Evolutionary conservation across 2,329 filamentous ascomycete genomes (phyloP), one percentile per base, ranked within the genome.

Genomic region (Colletotrichum sp.): DNA sequence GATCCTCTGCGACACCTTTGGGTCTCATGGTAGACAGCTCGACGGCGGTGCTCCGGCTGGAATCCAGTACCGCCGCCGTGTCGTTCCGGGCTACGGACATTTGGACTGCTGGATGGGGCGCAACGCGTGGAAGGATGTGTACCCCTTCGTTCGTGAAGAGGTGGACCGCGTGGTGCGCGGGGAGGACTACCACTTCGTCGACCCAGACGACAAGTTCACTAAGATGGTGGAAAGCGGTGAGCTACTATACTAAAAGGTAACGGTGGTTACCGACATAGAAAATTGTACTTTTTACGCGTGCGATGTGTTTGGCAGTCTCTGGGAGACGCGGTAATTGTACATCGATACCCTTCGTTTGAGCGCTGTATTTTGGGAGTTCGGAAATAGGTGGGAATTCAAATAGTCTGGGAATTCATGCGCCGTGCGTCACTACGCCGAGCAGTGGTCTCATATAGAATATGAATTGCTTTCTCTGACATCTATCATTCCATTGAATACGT

Each of bases 81-180:
- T 92, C 6, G 85, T 93, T 7, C 87, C 88, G 2, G 89, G 89
- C 16, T 92, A 92, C 80, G 90, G 91, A 4, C 91, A 93, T 80
- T 82, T 92, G 52, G 91, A 93, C 84, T 89, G 88, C 79, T 92
- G 90, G 90, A 92, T 92, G 89, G 90, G 91, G 6, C 85, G 88
- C 59, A 87, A 90, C 71, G 89, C 90, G 5, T 91, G 88, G 86
- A 88, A 85, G 80, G 91, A 93, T 79, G 89, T 93, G 32, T 93
- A 88, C 79, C 91, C 91, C 0, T 85, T 90, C 67, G 85, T 93
- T 11, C 81, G 87, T 34, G 86, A 89, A 79, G 89, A 91, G 81
- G 84, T 91, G 2, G 90, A 92, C 78, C 85, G 89, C 12, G 89
- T 92, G 1, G 84, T 85, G 6, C 81, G 87, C 7, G 87, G 87